phyloP scores from a whole-genome alignment of 345 rosid species.

The Camelina laxa region DNA sequence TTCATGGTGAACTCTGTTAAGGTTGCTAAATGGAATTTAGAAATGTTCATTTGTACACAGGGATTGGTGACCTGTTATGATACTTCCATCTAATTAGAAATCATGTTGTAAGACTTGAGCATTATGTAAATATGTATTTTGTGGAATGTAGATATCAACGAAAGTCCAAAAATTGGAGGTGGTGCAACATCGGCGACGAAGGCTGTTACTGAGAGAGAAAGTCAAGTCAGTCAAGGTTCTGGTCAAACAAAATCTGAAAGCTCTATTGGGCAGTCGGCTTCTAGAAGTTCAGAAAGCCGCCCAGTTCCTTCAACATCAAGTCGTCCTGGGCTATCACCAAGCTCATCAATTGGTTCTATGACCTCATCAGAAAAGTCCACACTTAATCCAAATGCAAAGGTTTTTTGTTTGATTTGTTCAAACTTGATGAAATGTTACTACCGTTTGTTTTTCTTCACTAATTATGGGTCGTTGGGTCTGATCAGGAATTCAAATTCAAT shows the following conservation, averaged over 20 bases:
- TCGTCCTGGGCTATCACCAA: conserved; percentile 72
- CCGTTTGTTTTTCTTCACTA: conserved; percentile 6
- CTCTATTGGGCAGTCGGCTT: conserved; percentile 59
- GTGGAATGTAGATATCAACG: conserved; percentile 45
- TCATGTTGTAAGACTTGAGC: conserved; percentile 12
- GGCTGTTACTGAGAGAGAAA: conserved; percentile 56
- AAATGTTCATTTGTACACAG: conserved; percentile 26
- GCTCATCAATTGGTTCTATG: conserved; percentile 79
- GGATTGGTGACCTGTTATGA: conserved; percentile 18
- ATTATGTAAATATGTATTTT: not conserved
- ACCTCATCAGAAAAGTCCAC: conserved; percentile 75
- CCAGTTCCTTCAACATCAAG: conserved; percentile 51
- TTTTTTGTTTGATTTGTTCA: conserved; percentile 34
- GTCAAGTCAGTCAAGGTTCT: conserved; percentile 48
- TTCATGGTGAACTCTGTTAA: conserved; percentile 11
- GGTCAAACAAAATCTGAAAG: conserved; percentile 49
- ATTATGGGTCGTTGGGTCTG: conserved; percentile 25
- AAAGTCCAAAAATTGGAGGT: conserved; percentile 48
- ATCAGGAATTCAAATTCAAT: conserved; percentile 91
- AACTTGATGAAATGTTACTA: conserved; percentile 23
- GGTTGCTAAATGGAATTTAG: conserved; percentile 19
- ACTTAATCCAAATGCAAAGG: conserved; percentile 89
- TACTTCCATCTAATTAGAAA: conserved; percentile 9
- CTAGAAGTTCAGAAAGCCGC: conserved; percentile 60
- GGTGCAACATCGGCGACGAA: conserved; percentile 45